These are phyloP conservation scores for Hygrophorus russula DNA, from an alignment of 768 basidiomycete species.

Conservation along the genomic window DNA sequence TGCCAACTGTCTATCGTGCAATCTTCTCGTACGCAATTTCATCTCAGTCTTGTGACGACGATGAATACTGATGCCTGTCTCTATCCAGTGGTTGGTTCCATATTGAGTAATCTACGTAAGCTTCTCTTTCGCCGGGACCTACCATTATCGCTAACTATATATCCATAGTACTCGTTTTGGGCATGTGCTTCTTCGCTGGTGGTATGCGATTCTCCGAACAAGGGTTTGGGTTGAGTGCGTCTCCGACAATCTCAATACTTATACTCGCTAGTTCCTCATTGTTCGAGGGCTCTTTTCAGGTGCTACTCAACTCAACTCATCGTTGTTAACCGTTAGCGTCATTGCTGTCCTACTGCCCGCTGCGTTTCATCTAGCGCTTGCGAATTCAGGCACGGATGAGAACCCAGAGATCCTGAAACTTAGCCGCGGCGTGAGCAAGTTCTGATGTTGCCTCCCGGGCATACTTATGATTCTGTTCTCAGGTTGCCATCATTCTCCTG, in stretches of 20 bases:
- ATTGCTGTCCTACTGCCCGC: slow-evolving; percentile 72
- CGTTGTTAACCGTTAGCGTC: slow-evolving; percentile 67
- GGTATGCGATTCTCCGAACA: slow-evolving; percentile 71
- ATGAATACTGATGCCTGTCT: slow-evolving; percentile 6
- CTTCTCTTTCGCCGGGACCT: slow-evolving; percentile 8
- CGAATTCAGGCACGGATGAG: slow-evolving; percentile 18
- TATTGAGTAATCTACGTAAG: slow-evolving; percentile 76
- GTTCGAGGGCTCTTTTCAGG: slow-evolving; percentile 16
- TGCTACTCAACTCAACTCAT: slow-evolving; percentile 63
- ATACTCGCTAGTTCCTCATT: background rate
- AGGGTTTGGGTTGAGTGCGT: slow-evolving; percentile 64
- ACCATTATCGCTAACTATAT: slow-evolving; percentile 1
- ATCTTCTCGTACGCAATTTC: slow-evolving; percentile 50
- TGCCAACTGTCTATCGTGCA: slow-evolving; percentile 68
- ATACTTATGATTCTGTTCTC: background rate
- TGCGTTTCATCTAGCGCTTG: slow-evolving; percentile 53
- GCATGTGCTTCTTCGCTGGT: slow-evolving; percentile 88
- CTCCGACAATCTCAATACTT: slow-evolving; percentile 15
- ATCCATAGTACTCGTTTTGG: slow-evolving; percentile 59
- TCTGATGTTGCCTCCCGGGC: slow-evolving; percentile 4
- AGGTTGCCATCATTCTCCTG: slow-evolving; percentile 71
- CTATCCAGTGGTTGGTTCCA: slow-evolving; percentile 66
- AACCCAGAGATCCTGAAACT: slow-evolving; percentile 43
- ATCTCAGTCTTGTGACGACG: background rate
- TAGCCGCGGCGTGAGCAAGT: slow-evolving; percentile 55